phyloP scores from a whole-genome alignment of 169 alveolate species.

The Amoebophrya sp. region DNA sequence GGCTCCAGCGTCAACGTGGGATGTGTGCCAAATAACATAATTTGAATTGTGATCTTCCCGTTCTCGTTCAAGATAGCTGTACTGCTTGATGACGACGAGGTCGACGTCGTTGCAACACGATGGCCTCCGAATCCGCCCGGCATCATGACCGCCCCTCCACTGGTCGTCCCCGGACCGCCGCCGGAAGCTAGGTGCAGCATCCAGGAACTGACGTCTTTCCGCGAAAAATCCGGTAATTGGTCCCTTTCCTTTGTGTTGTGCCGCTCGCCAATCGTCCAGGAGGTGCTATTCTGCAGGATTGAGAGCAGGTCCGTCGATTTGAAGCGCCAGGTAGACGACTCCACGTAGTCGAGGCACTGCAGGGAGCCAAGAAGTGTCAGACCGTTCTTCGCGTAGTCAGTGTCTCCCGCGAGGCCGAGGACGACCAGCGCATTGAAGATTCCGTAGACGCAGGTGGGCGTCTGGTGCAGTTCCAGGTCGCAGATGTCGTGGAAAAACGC shows the following conservation, averaged over 20 bases:
- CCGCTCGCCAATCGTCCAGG: neutral
- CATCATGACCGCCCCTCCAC: neutral
- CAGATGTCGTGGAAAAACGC: neutral
- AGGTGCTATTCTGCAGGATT: neutral
- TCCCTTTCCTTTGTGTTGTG: neutral
- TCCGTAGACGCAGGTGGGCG: neutral
- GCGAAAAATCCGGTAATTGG: neutral
- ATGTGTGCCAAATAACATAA: neutral
- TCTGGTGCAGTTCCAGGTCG: neutral
- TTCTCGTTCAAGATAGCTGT: neutral
- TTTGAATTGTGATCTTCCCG: neutral
- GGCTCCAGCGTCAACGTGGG: slow-evolving; percentile 16
- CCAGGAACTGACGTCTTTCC: neutral
- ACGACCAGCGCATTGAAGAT: slow-evolving; percentile 10
- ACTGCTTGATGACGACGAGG: no score
- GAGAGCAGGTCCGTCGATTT: neutral
- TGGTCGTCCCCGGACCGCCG: no score
- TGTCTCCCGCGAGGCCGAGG: neutral
- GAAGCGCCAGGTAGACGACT: neutral
- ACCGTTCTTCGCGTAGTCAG: neutral
- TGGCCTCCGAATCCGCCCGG: neutral
- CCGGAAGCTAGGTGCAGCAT: no score
- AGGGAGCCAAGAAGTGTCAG: neutral
- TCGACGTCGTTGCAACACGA: no score
- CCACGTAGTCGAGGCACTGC: slow-evolving; percentile 18